Base-by-base conservation (phyloP, 108 stramenopile genomes). In the Skeletonema potamos region DNA sequence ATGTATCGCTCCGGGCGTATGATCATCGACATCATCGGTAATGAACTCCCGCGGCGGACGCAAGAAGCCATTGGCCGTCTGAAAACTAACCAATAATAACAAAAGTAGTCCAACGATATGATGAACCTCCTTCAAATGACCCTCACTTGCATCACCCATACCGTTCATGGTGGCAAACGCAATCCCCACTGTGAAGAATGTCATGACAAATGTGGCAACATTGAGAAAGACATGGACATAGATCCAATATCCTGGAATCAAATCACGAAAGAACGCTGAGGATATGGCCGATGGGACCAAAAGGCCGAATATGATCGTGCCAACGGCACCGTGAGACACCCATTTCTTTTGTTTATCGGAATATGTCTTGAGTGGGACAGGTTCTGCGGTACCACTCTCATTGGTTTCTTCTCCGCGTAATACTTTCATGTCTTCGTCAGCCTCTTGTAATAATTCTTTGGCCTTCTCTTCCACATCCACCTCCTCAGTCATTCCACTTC, bases 211-310 rank as follows among this genome's bases (percentile, higher is more conserved):
- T 20, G 75, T 70, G 17, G 77, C 55, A 10, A 86, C 86, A 34
- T 88, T 86, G 32, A 76, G 30, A 57, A 78, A 72, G 20, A 88
- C 87, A 41, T 88, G 87, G 32, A 88, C 65, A 69, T 86, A 86
- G 34, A 88, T 86, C 87, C 87, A 88, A 11, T 64, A 68, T 5
- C 54, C 46, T 20, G 85, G 87, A 9, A 86, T 71, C 10, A 84
- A 43, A 17, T 77, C 74, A 13, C 85, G 85, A 59, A 86, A 86
- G 62, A 72, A 68, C 12, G 87, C 87, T 0, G 81, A 76, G 5
- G 85, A 76, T 28, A 88, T 70, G 34, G 87, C 72, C 13, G 74
- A 59, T 15, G 87, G 87, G 13, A 80, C 33, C 26, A 78, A 41
- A 11, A 88, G 57, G 0, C 75, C 83, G 66, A 74, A 84, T 11